phyloP scores from a whole-genome alignment of 306 rosid species.

The Purshia tridentata region DNA sequence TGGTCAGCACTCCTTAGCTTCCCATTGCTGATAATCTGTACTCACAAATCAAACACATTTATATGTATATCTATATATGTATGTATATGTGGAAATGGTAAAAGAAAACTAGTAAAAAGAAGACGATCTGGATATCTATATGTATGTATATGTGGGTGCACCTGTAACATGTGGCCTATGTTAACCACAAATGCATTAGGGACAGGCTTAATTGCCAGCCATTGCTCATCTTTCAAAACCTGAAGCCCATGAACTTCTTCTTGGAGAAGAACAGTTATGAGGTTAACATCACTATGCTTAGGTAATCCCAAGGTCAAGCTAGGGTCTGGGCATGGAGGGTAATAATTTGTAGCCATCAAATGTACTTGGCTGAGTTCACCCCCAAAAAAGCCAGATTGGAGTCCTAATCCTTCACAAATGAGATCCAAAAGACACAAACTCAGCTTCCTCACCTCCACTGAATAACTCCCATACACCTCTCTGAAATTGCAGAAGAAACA shows the following conservation, averaged over 20 bases:
- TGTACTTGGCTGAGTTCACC: slow-evolving; percentile 13
- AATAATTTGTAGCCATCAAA: not conserved
- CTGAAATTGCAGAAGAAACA: not conserved
- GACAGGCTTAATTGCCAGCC: slow-evolving; percentile 52
- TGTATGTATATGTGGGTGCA: not conserved
- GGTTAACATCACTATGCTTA: slow-evolving; percentile 27
- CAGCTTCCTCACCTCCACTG: slow-evolving; percentile 26
- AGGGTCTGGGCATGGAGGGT: slow-evolving; percentile 31
- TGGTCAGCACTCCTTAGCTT: slow-evolving; percentile 28
- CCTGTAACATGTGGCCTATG: slow-evolving; percentile 45
- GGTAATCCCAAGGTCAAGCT: slow-evolving; percentile 38
- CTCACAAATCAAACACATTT: too few relatives aligned
- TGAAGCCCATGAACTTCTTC: slow-evolving; percentile 34
- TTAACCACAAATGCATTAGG: slow-evolving; percentile 50
- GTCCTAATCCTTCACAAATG: slow-evolving; percentile 27
- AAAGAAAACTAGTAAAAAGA: not conserved
- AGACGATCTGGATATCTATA: not conserved
- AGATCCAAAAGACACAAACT: slow-evolving; percentile 27
- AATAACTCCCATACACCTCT: slow-evolving; percentile 16
- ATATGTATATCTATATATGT: too few relatives aligned
- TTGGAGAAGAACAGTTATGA: slow-evolving; percentile 22
- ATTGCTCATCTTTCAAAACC: slow-evolving; percentile 46
- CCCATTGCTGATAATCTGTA: slow-evolving; percentile 30
- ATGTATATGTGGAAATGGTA: too few relatives aligned
- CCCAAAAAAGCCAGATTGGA: not conserved